Base-by-base conservation (phyloP, 257 asterid genomes). In the Gentiana macrophylla region DNA sequence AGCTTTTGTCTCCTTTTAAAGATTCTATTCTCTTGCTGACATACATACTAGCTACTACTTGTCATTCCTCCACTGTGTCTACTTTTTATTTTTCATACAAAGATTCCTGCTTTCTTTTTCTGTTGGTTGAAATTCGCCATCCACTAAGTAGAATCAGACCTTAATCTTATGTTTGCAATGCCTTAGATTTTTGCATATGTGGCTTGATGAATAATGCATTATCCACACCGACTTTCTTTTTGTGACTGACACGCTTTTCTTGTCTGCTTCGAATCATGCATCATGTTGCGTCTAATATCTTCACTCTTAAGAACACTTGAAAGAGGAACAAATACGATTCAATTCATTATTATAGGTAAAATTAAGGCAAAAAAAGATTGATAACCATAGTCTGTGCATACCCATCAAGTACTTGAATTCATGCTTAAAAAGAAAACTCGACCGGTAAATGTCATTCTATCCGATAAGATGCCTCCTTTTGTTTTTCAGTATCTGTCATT, bases 21-120 rank as follows among this genome's bases (percentile, higher is more conserved):
- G 74, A 74, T 71, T 71, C 80, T 62, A 65, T 66, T 60, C 35
- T 66, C 72, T 70, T 71, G 60, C 56, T 61, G 68, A 74, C 69
- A 70, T 73, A 63, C 43, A 57, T 56, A 57, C 63, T 32, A 10
- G 37, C 11, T 57, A 44, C 52, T 35, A 4, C 52, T 49, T 70
- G 57, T 48, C 35, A 34, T 55, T 68, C 55, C 66, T 60, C 47
- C 61, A 24, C 58, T 64, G 43, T 8, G n/a, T 36, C 2, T 24
- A 41, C 0, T 24, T 5, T 11, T 38, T 33, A 1, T 32, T 37
- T 44, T 53, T 53, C 56, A 38, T 57, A 24, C 53, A 56, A 48
- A 37, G 32, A 45, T 52, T n/a, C 41, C 32, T 41, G 46, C 62
- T 57, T 46, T 36, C 45, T 37, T 70, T 11, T 8, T 24, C 37